Evolutionary conservation across 202 grass and related monocot species (phyloP), one percentile per base, ranked within the genome.

Genomic region (Miscanthus sacchariflorus): DNA sequence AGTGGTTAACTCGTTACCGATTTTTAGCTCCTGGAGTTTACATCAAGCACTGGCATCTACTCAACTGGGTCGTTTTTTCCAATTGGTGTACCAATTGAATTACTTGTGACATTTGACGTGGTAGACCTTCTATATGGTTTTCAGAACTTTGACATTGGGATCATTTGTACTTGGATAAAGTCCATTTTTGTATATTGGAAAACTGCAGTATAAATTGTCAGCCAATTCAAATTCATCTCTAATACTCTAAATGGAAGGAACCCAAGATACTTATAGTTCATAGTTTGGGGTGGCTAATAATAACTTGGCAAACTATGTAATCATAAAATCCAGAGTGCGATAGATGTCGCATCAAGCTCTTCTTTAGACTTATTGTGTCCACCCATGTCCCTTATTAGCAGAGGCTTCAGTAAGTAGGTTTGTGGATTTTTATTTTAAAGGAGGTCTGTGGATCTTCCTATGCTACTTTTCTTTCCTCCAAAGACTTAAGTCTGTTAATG

Each of bases 271-370:
- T 74, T 19, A 12, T 15, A 14, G 15, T 74, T 74, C 7, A 33
- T 58, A 64, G 35, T 61, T 43, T 74, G 23, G 17, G 5, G 44
- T 72, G 9, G 70, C 21, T 72, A 40, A 12, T 43, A 42, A 43
- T 72, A 23, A 71, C 21, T 35, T 87, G 21, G 30, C 69, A 27
- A 48, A 46, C 17, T 64, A 72, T 72, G 65, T 25, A 18, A 54
- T 18, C 9, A 50, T 36, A 64, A 65, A 59, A 61, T 15, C 17
- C 9, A 45, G 45, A n/a, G 2, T 30, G 56, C 9, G 10, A 8
- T 44, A 56, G 24, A 56, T 83, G n/a, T 44, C 44, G 10, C 69
- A 74, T 71, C 12, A 61, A 64, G 52, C 70, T 74, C 58, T 83
- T 84, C 38, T 24, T 66, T 64, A 24, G 70, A 15, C 73, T 52